phyloP scores from a whole-genome alignment of 2,329 filamentous ascomycete genomes.

The Fusarium sp. region DNA sequence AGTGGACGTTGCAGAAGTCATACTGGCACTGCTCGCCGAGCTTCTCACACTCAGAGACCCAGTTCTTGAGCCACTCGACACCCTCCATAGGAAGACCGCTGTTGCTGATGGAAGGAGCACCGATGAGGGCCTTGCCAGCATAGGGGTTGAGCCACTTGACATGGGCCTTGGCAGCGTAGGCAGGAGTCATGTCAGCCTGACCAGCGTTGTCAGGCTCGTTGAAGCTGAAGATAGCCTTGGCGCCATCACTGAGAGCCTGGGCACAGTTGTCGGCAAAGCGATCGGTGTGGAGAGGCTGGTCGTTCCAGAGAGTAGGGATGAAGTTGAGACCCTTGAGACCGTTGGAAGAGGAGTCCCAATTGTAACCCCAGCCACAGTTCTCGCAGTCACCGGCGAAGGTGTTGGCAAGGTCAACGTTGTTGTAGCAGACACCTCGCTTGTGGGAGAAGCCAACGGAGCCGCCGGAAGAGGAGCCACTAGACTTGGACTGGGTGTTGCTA shows the following conservation, averaged over 20 bases:
- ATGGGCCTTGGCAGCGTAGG: slow-evolving; percentile 64
- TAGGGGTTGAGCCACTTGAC: slow-evolving; percentile 67
- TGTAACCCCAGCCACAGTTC: slow-evolving; percentile 71
- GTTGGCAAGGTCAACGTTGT: slow-evolving; percentile 65
- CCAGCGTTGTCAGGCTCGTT: slow-evolving; percentile 75
- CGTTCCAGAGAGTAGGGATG: slow-evolving; percentile 75
- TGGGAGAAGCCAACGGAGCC: slow-evolving; percentile 41
- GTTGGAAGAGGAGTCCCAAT: slow-evolving; percentile 68
- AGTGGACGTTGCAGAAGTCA: slow-evolving; percentile 73
- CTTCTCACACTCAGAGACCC: slow-evolving; percentile 62
- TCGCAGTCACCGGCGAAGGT: slow-evolving; percentile 59
- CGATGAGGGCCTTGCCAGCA: slow-evolving; percentile 64
- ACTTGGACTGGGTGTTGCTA: slow-evolving; percentile 10
- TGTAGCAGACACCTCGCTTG: slow-evolving; percentile 79
- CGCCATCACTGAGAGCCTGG: slow-evolving; percentile 64
- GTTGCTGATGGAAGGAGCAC: slow-evolving; percentile 72
- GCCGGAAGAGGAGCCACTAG: slow-evolving; percentile 13
- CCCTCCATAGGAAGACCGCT: slow-evolving; percentile 62
- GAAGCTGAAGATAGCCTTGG: slow-evolving; percentile 72
- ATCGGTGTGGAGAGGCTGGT: slow-evolving; percentile 56
- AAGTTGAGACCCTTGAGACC: slow-evolving; percentile 64
- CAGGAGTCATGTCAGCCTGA: slow-evolving; percentile 70
- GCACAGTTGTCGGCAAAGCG: slow-evolving; percentile 65
- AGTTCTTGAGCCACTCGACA: slow-evolving; percentile 66
- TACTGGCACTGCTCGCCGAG: slow-evolving; percentile 58